Conservation (phyloP, 2,329 filamentous ascomycete species). For the Xylariaceae sp. region DNA sequence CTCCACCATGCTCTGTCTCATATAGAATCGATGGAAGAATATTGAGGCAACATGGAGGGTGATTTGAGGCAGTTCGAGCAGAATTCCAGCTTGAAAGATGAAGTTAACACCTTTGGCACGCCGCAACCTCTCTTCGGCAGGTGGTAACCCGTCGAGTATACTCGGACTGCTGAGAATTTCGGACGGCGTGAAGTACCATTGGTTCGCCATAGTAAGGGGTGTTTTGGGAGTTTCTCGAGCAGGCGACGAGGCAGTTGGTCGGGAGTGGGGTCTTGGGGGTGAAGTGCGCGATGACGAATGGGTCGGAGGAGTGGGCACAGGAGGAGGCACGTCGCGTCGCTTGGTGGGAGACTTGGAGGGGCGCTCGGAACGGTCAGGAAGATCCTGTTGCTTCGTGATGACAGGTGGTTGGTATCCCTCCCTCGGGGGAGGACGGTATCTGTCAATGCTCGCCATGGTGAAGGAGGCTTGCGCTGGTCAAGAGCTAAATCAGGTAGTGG, state of each 20-base stretch:
- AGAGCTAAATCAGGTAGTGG: neutral
- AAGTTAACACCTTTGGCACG: slow-evolving; percentile 94
- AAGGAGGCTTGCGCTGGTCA: neutral
- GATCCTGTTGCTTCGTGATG: slow-evolving; percentile 23
- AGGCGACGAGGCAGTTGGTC: slow-evolving; percentile 40
- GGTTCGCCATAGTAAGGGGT: slow-evolving; percentile 40
- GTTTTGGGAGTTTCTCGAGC: slow-evolving; percentile 34
- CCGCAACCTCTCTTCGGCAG: slow-evolving; percentile 72
- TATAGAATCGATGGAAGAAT: slow-evolving; percentile 94
- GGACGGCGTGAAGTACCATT: slow-evolving; percentile 86
- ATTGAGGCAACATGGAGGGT: slow-evolving; percentile 89
- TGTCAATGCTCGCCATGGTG: slow-evolving; percentile 56
- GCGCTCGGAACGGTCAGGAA: slow-evolving; percentile 33
- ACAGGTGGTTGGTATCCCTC: slow-evolving; percentile 55
- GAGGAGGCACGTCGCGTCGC: slow-evolving; percentile 54
- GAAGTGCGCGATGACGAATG: slow-evolving; percentile 48
- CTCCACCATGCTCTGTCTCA: slow-evolving; percentile 78
- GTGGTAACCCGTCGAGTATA: slow-evolving; percentile 73
- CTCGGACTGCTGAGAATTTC: slow-evolving; percentile 82
- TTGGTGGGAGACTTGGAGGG: slow-evolving; percentile 47
- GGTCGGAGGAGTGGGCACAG: slow-evolving; percentile 57
- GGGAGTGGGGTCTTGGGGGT: slow-evolving; percentile 39
- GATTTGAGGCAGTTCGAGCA: slow-evolving; percentile 86
- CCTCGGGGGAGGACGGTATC: slow-evolving; percentile 49
- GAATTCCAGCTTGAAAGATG: slow-evolving; percentile 88